These are phyloP conservation scores for Trypethelium eluteriae DNA, from an alignment of 495 filamentous ascomycete species.

Conservation along the genomic window DNA sequence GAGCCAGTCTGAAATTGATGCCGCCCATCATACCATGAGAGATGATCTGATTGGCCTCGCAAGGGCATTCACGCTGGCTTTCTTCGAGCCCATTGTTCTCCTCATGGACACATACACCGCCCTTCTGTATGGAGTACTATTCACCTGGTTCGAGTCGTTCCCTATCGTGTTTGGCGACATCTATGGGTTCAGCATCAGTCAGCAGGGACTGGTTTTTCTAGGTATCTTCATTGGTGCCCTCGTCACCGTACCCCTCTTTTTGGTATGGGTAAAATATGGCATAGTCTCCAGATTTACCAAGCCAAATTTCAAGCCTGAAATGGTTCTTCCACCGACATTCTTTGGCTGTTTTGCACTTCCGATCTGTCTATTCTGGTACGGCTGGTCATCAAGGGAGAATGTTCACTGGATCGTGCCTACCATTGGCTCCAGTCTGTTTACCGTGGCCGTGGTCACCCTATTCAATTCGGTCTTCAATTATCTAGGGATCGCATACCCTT, in stretches of 20 bases:
- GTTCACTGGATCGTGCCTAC: constrained; percentile 30
- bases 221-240: constrained; percentile 28
- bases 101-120: constrained; percentile 33
- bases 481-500: constrained; percentile 52
- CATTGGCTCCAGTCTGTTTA: constrained; percentile 19
- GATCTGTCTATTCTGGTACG: constrained; percentile 29
- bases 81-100: constrained; percentile 34
- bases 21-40: constrained; percentile 25
- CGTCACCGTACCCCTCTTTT: constrained; percentile 15
- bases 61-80: constrained; percentile 39
- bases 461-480: constrained; percentile 61
- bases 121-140: constrained; percentile 32
- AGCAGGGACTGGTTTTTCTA: constrained; percentile 30
- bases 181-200: constrained; percentile 30
- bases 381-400: constrained; percentile 26
- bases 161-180: constrained; percentile 30
- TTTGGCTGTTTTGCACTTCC: constrained; percentile 19
- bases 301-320: constrained; percentile 26
- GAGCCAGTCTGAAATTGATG: constrained; percentile 40
- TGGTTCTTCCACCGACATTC: constrained; percentile 22
- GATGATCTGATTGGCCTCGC: constrained; percentile 37
- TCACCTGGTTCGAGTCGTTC: constrained; percentile 34
- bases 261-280: constrained; percentile 16
- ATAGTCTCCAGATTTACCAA: neutral
- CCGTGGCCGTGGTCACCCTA: constrained; percentile 21